Conservation (phyloP, 2,329 filamentous ascomycete species). For the Endoconidiophora polonica region DNA sequence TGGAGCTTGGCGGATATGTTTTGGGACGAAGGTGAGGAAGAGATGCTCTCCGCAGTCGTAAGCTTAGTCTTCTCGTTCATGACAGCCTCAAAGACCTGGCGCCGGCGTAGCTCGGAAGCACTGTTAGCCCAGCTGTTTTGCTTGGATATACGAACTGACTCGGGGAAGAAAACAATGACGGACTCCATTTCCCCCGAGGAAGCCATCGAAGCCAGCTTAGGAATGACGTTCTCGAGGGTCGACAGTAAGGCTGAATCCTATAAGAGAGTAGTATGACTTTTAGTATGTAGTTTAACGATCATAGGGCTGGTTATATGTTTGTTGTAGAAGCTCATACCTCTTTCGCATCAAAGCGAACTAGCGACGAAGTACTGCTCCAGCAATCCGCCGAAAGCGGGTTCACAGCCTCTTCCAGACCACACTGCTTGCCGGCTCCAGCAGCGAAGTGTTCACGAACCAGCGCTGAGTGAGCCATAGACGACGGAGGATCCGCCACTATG, state of each 20-base stretch:
- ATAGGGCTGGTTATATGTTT: neutral
- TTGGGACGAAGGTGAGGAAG: slow-evolving; percentile 10
- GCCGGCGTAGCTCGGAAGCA: slow-evolving; percentile 29
- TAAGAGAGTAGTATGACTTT: neutral
- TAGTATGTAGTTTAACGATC: neutral
- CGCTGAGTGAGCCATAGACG: slow-evolving; percentile 25
- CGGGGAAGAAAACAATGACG: slow-evolving; percentile 37
- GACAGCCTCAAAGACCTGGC: slow-evolving; percentile 21
- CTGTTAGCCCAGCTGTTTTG: slow-evolving; percentile 25
- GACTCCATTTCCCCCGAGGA: slow-evolving; percentile 36
- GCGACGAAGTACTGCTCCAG: slow-evolving; percentile 27
- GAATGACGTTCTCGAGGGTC: slow-evolving; percentile 28
- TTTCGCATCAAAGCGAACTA: slow-evolving; percentile 27
- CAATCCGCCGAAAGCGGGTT: slow-evolving; percentile 28
- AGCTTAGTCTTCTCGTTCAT: slow-evolving; percentile 12
- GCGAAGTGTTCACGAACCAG: slow-evolving; percentile 27
- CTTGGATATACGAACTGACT: slow-evolving; percentile 24
- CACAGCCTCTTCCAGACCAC: slow-evolving; percentile 24
- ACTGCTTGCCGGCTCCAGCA: slow-evolving; percentile 23
- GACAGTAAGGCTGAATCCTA: slow-evolving; percentile 27
- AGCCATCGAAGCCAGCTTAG: slow-evolving; percentile 29
- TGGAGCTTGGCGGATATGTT: slow-evolving; percentile 10
- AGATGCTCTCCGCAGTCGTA: slow-evolving; percentile 11
- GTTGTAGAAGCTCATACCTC: slow-evolving; percentile 22
- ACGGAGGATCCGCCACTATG: slow-evolving; percentile 29